Evolutionary conservation across 257 asterid genomes (phyloP).

Genomic region (Misopates orontium): DNA sequence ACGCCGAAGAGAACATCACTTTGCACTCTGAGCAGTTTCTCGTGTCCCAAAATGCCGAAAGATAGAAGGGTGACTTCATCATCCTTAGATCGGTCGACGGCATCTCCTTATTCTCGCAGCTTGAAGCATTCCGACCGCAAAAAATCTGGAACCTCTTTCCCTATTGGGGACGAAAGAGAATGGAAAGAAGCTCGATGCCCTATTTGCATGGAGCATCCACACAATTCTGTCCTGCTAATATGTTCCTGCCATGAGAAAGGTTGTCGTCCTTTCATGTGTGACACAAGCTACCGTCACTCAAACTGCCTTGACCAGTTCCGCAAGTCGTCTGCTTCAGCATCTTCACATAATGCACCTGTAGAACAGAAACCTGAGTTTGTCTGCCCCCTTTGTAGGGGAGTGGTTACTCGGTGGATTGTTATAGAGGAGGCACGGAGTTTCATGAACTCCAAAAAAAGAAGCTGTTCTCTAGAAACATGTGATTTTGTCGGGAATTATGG

Average conservation of each 20-base stretch:
- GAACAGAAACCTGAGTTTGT: constrained; percentile 32
- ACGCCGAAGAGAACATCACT: no score
- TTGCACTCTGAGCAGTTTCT: no score
- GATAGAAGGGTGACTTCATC: constrained; percentile 54
- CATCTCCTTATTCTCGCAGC: constrained; percentile 60
- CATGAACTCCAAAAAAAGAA: constrained; percentile 60
- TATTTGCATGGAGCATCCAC: constrained; percentile 73
- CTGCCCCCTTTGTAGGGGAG: constrained; percentile 87
- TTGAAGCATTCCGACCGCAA: constrained; percentile 35
- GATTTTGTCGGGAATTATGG: constrained; percentile 52
- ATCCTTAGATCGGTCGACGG: constrained; percentile 52
- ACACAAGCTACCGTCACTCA: constrained; percentile 81
- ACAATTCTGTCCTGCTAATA: constrained; percentile 55
- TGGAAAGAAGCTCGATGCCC: constrained; percentile 82
- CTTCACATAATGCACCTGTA: constrained; percentile 21
- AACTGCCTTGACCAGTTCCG: constrained; percentile 66
- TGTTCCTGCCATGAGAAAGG: constrained; percentile 71
- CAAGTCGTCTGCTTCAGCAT: constrained; percentile 39
- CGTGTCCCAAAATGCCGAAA: constrained; percentile 60
- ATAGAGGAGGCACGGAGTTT: constrained; percentile 45
- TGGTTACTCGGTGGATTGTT: constrained; percentile 46
- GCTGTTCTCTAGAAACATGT: constrained; percentile 70
- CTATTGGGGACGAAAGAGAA: constrained; percentile 46
- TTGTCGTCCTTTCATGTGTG: constrained; percentile 77
- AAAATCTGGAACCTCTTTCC: constrained; percentile 30